phyloP scores from a whole-genome alignment of 2,329 filamentous ascomycete species.

The Talaromyces sp. region DNA sequence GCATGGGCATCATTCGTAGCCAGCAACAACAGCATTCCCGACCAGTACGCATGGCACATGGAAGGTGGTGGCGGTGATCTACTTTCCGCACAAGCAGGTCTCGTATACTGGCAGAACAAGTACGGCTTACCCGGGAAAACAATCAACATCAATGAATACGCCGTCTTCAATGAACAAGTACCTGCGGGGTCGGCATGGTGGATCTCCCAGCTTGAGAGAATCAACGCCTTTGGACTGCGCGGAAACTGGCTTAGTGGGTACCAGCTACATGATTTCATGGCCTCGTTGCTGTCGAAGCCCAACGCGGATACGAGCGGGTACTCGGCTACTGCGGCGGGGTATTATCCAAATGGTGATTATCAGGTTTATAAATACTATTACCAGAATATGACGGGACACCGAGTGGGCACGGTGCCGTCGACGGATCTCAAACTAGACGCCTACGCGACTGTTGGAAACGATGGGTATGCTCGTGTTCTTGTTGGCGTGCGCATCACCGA shows the following conservation, averaged over 20 bases:
- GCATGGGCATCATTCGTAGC: constrained; percentile 9
- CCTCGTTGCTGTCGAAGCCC: constrained; percentile 35
- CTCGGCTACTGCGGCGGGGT: constrained; percentile 24
- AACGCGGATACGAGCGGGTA: constrained; percentile 19
- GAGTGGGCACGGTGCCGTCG: constrained; percentile 32
- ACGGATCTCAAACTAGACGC: constrained; percentile 33
- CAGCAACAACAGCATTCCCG: neutral
- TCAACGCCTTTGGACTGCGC: constrained; percentile 37
- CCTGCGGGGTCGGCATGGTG: constrained; percentile 41
- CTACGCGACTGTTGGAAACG: constrained; percentile 30
- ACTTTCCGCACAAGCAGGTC: constrained; percentile 17
- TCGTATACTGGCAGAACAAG: constrained; percentile 19
- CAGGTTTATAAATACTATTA: constrained; percentile 48
- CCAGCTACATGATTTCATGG: constrained; percentile 41
- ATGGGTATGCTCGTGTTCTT: constrained; percentile 29
- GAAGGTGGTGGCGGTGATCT: constrained; percentile 3
- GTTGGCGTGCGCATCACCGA: constrained; percentile 27
- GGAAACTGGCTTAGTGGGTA: constrained; percentile 41
- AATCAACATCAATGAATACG: constrained; percentile 50
- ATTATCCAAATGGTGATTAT: constrained; percentile 39
- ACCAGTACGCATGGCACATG: constrained; percentile 5
- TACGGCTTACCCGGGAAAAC: constrained; percentile 28
- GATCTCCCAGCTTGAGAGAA: constrained; percentile 44
- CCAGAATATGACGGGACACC: constrained; percentile 39
- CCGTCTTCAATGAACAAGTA: constrained; percentile 34